These are phyloP conservation scores for Botryotinia narcissicola DNA, from an alignment of 2,329 filamentous ascomycete species.

Conservation along the genomic window DNA sequence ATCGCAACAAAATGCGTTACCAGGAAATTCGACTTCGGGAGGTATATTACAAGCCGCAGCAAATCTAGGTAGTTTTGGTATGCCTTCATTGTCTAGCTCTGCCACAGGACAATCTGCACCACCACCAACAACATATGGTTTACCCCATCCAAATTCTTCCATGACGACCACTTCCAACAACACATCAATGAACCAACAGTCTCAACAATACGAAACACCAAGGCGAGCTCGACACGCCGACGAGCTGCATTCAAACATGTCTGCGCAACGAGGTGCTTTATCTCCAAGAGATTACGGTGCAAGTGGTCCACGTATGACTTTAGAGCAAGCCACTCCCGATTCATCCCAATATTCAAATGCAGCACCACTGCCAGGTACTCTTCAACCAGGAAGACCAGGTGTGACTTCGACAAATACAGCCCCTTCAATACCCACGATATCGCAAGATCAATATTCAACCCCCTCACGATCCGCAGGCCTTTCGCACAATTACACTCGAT, in stretches of 20 bases:
- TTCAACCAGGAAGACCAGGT: constrained; percentile 57
- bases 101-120: constrained; percentile 38
- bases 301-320: constrained; percentile 53
- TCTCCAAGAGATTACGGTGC: constrained; percentile 48
- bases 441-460: constrained; percentile 57
- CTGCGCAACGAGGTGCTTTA: constrained; percentile 33
- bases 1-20: constrained; percentile 30
- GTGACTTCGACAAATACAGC: constrained; percentile 55
- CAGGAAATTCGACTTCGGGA: constrained; percentile 26
- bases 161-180: constrained; percentile 28
- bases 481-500: constrained; percentile 77
- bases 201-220: constrained; percentile 49
- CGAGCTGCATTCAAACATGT: constrained; percentile 45
- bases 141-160: constrained; percentile 27
- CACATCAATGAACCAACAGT: constrained; percentile 44
- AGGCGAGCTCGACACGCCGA: constrained; percentile 52
- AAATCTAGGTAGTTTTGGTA: constrained; percentile 35
- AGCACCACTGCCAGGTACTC: constrained; percentile 54
- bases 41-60: constrained; percentile 36
- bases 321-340: constrained; percentile 56
- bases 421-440: constrained; percentile 56
- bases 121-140: constrained; percentile 32
- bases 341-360: constrained; percentile 46
- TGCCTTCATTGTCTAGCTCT: constrained; percentile 33
- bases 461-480: constrained; percentile 65